Evolutionary conservation across 495 filamentous ascomycete genomes (phyloP), one percentile per base, ranked within the genome.

Genomic region (Choiromyces venosus): DNA sequence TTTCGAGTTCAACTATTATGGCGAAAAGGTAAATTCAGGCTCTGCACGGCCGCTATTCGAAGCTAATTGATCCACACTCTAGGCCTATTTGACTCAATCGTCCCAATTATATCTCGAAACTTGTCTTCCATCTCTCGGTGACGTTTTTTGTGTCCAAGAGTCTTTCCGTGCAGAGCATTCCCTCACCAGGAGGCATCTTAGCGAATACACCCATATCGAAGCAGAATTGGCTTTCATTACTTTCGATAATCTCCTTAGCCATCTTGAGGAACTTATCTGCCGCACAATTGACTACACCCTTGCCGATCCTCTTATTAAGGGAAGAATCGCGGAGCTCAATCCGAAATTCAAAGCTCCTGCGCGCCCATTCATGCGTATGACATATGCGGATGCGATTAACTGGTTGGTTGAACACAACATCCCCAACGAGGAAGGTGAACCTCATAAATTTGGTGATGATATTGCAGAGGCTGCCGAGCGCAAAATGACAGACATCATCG

Each of bases 91-190:
- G 71, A 99, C 95, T 19, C 95, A 99, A 83, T 97, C 94, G 0
- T 97, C 93, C 12, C 95, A 99, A 84, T 88, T 99, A 36, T 99
- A 99, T 83, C 92, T 99, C 71, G 95, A 99, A 85, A 98, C 96
- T 38, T 93, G 91, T 73, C 85, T 99, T 19, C 93, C 93, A 21
- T 92, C 91, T 35, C 85, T 97, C 72, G 95, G 95, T 72, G 91
- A 97, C 79, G 93, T 97, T 73, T 99, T 93, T 87, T 97, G 94
- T 83, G 92, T 99, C 74, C 94, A 96, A 84, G 95, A 96, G 78
- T 98, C 95, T 16, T 99, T 98, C 89, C 94, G 95, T 68, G 95
- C 95, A 36, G 95, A 99, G 83, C 97, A 97, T 83, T 94, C 91
- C 4, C 86, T 97, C 29, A 99, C 95, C 69, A 91, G 95, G 61